Conservation (phyloP, 2,329 filamentous ascomycete genomes). For the Sphaerulina populicola region DNA sequence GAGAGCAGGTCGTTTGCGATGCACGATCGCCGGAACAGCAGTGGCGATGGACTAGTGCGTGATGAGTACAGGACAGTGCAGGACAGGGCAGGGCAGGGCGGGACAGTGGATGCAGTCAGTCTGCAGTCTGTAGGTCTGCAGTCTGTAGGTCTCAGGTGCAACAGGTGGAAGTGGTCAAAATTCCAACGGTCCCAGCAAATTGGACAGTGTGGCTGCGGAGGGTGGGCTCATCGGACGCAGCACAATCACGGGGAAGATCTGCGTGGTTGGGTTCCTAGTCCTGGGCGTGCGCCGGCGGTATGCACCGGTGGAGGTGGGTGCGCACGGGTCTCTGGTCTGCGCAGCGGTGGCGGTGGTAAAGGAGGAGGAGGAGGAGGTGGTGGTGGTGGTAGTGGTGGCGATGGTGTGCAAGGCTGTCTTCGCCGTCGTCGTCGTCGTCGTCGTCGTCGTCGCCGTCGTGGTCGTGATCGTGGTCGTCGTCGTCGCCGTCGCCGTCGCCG, state of each 20-base stretch:
- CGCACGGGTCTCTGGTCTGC: background rate
- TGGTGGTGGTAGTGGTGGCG: no score
- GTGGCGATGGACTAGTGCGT: background rate
- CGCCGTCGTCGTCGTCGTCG: no score
- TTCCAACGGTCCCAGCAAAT: background rate
- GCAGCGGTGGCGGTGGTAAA: no score
- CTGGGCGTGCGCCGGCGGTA: background rate
- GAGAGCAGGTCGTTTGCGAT: background rate
- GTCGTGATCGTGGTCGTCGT: no score
- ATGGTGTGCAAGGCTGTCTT: no score
- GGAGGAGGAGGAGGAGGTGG: no score
- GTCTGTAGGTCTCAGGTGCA: background rate
- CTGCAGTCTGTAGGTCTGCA: no score
- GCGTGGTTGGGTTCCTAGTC: background rate
- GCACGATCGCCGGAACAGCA: background rate
- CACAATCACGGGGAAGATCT: background rate
- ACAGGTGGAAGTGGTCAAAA: background rate
- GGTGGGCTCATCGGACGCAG: background rate
- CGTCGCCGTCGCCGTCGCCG: no score
- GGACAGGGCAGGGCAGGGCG: no score
- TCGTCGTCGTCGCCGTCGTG: no score
- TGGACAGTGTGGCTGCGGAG: background rate
- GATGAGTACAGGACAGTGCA: background rate
- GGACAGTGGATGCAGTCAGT: no score
- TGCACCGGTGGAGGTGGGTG: background rate